Conservation (phyloP, 2,329 filamentous ascomycete species). For the Macrophomina pseudophaseolina region DNA sequence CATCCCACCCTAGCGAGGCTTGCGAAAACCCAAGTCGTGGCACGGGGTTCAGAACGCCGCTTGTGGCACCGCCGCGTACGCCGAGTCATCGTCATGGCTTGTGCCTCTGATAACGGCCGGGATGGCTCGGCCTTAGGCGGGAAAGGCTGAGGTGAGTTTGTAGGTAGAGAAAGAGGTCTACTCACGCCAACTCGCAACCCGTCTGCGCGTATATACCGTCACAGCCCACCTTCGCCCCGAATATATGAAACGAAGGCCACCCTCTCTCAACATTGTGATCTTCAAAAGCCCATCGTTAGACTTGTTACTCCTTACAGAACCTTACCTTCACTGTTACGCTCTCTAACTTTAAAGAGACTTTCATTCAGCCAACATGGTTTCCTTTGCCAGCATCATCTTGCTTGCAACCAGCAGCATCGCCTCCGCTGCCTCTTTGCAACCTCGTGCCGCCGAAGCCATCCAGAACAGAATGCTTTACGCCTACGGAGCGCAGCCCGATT, state of each 20-base stretch:
- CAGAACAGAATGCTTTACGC: slow-evolving; percentile 6
- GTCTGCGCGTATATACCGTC: not conserved
- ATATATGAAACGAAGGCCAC: slow-evolving; percentile 22
- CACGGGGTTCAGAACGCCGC: not conserved
- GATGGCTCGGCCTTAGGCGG: not conserved
- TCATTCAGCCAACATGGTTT: slow-evolving; percentile 10
- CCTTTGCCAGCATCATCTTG: slow-evolving; percentile 7
- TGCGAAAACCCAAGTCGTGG: not conserved
- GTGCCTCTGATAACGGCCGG: not conserved
- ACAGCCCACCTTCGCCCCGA: not conserved
- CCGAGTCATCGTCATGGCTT: not conserved
- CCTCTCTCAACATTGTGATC: slow-evolving; percentile 11
- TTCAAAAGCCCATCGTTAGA: slow-evolving; percentile 10
- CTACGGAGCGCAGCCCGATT: slow-evolving; percentile 12
- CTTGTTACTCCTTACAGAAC: slow-evolving; percentile 17
- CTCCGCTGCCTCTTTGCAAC: slow-evolving; percentile 13
- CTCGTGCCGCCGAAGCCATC: not conserved
- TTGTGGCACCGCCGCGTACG: slow-evolving; percentile 5
- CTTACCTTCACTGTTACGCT: not conserved
- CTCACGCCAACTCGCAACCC: slow-evolving; percentile 1
- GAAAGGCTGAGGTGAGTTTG: not conserved
- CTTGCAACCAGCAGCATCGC: slow-evolving; percentile 14
- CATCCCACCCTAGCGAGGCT: not conserved
- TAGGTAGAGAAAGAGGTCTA: not conserved
- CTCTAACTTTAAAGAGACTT: slow-evolving; percentile 11